Evolutionary conservation across 228 moss, liverwort and hornwort species (phyloP).

Genomic region (Sphagnum magellanicum): DNA sequence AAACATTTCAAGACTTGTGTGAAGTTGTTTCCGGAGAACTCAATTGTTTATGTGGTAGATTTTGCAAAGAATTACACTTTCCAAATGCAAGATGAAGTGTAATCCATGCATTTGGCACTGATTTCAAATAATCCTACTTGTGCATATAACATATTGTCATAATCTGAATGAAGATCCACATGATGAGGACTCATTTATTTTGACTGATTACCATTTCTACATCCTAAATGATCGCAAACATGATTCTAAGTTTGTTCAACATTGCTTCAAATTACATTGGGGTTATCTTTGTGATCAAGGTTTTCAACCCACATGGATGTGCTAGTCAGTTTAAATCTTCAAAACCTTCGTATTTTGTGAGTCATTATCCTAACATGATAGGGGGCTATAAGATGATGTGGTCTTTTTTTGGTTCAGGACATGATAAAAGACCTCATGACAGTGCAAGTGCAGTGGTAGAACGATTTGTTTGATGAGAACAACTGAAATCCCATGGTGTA

Average conservation of each 20-base stretch:
- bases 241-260: conserved; percentile 6
- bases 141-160: conserved; percentile 2
- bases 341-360: too few relatives aligned
- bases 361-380: too few relatives aligned
- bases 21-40: background rate
- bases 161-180: background rate
- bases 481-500: too few relatives aligned
- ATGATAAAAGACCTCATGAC: too few relatives aligned
- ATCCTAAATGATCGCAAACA: background rate
- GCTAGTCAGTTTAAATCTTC: too few relatives aligned
- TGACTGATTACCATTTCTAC: conserved; percentile 5
- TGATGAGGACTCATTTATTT: background rate
- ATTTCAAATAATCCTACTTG: background rate
- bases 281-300: background rate
- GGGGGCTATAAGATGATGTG: too few relatives aligned
- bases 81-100: background rate
- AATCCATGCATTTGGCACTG: conserved; percentile 4
- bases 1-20: background rate
- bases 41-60: conserved; percentile 1
- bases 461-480: too few relatives aligned
- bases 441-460: too few relatives aligned
- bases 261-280: conserved; percentile 4
- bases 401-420: too few relatives aligned
- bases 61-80: background rate
- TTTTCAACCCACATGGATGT: too few relatives aligned